Evolutionary conservation across 805 yeast species (phyloP).

Genomic region (Scheffersomyces stipitis): DNA sequence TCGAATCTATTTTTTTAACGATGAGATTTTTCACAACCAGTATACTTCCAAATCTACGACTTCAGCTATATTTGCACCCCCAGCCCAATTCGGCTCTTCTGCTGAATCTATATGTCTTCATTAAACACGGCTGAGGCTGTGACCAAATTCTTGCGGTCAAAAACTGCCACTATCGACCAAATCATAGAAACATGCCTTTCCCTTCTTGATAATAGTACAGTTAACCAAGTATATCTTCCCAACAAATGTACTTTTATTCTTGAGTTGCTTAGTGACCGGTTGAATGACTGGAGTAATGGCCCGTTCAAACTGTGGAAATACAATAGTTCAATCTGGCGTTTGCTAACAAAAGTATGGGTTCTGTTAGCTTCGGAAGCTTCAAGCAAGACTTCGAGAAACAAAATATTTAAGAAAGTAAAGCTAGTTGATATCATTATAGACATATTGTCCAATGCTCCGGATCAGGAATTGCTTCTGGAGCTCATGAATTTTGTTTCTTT

Average conservation of each 20-base stretch:
- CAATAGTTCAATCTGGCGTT: slow-evolving; percentile 48
- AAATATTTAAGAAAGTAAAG: slow-evolving; percentile 36
- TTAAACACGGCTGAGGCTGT: slow-evolving; percentile 41
- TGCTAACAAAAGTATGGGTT: slow-evolving; percentile 45
- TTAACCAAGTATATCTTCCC: slow-evolving; percentile 48
- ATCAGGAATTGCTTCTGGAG: slow-evolving; percentile 11
- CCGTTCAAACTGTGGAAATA: slow-evolving; percentile 42
- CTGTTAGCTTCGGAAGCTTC: slow-evolving; percentile 18
- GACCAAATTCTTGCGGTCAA: slow-evolving; percentile 59
- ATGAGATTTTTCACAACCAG: too few species aligned
- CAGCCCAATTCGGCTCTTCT: too few species aligned
- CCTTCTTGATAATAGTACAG: slow-evolving; percentile 28
- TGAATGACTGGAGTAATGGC: slow-evolving; percentile 49
- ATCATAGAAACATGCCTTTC: slow-evolving; percentile 34
- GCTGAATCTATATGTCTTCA: too few species aligned
- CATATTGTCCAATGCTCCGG: slow-evolving; percentile 8
- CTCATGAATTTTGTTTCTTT: slow-evolving; percentile 18
- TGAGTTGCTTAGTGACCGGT: slow-evolving; percentile 59
- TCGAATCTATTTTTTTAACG: too few species aligned
- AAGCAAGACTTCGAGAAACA: slow-evolving; percentile 31
- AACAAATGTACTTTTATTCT: slow-evolving; percentile 53
- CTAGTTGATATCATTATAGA: slow-evolving; percentile 14
- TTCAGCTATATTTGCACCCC: too few species aligned
- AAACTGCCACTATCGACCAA: slow-evolving; percentile 42
- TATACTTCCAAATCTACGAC: too few species aligned